phyloP scores from a whole-genome alignment of 1,284 basidiomycete genomes.

The Rhodotorula sp. region DNA sequence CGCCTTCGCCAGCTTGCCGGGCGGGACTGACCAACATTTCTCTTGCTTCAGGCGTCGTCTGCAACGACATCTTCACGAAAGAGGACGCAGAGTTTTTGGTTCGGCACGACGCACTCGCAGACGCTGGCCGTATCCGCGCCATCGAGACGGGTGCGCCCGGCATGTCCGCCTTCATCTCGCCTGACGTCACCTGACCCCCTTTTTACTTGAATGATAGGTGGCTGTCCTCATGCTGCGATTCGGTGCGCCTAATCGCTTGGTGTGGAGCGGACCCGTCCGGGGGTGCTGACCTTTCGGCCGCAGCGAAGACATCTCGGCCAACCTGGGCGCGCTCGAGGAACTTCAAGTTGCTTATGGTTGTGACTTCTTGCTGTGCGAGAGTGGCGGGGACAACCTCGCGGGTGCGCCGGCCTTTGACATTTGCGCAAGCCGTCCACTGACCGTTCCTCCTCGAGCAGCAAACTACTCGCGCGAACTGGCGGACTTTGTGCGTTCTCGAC shows the following conservation, averaged over 20 bases:
- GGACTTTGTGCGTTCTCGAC: conserved; percentile 88
- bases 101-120: conserved; percentile 79
- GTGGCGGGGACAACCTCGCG: not conserved
- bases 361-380: conserved; percentile 45
- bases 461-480: conserved; percentile 70
- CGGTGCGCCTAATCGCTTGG: conserved; percentile 41
- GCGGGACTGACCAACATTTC: no score
- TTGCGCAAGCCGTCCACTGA: not conserved
- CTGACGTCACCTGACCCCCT: no score
- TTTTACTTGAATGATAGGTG: conserved; percentile 53
- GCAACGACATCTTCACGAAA: conserved; percentile 91
- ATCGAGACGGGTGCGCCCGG: conserved; percentile 76
- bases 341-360: conserved; percentile 73
- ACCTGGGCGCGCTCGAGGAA: conserved; percentile 90
- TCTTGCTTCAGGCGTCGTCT: conserved; percentile 68
- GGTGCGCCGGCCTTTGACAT: not conserved
- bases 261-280: no score
- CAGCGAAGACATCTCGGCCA: conserved; percentile 93
- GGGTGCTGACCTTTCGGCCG: conserved; percentile 21
- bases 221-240: conserved; percentile 92
- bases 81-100: conserved; percentile 98
- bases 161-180: no score
- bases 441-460: conserved; percentile 91
- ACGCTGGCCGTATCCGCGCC: conserved; percentile 76
- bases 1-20: not conserved